Base-by-base conservation (phyloP, 805 yeast genomes). In the Cyberlindnera saturnus region DNA sequence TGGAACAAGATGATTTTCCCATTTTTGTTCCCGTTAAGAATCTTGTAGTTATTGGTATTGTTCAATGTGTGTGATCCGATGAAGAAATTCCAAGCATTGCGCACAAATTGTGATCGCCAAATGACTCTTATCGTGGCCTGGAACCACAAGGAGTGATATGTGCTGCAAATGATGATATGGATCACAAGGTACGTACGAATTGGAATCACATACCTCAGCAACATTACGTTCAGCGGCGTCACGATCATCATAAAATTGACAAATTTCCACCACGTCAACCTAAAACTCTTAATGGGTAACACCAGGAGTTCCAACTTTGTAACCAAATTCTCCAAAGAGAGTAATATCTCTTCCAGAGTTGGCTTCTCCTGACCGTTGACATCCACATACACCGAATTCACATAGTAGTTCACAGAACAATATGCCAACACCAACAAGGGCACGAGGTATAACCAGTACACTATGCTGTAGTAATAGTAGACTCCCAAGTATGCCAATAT, bases 1-100 rank as follows among this genome's bases (percentile, higher is more conserved):
- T 70, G 73, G 47, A 79, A 78, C 41, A 70, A 64, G 1, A 79
- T 67, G 3, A 70, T 63, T 49, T 75, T 77, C 18, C 71, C 71
- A 29, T 70, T 54, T 44, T 63, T 71, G 9, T 73, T 67, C 4
- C 74, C 64, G 31, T 62, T 63, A 30, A 71, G 34, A 18, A 73
- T 64, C 37, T 60, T 68, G 52, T 55, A 55, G 32, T 53, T 69
- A 37, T 51, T 51, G 35, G 50, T 29, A 30, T 37, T 37, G 26
- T 32, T 38, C 29, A 29, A 16, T 4, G 43, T 38, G 5, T 46
- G 60, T 4, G 64, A 46, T 0, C 75, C 75, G 3, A 74, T 64
- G 32, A 72, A 52, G 45, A 64, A 66, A 44, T 61, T 60, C 18
- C 66, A 65, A 11, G 62, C 40, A 7, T 64, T 56, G 34, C 77